Conservation (phyloP, 768 basidiomycete genomes). For the Psilocybe cubensis region DNA sequence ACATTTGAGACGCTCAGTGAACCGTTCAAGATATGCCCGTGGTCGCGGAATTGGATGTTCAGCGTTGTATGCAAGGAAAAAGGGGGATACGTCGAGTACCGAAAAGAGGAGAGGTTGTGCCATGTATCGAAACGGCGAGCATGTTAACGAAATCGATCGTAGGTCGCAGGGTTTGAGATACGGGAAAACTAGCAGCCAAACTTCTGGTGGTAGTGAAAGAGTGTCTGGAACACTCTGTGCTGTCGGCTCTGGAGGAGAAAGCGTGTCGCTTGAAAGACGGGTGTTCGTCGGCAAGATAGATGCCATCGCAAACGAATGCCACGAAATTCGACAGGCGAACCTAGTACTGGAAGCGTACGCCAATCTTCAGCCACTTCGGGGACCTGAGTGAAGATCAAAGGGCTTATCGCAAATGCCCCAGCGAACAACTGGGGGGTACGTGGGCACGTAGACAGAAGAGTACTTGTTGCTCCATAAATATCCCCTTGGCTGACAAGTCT, state of each 20-base stretch:
- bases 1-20: conserved; percentile 31
- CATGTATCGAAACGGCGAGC: conserved; percentile 33
- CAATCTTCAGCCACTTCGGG: not conserved
- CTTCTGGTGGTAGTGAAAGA: conserved; percentile 25
- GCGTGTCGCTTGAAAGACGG: not conserved
- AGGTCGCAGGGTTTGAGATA: conserved; percentile 32
- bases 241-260: not conserved
- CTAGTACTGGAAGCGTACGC: not conserved
- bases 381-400: not conserved
- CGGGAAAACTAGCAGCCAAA: conserved; percentile 38
- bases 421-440: not conserved
- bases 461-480: not conserved
- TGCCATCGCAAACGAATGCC: not conserved
- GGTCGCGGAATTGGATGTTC: conserved; percentile 30
- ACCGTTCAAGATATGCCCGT: conserved; percentile 32
- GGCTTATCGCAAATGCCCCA: not conserved
- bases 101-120: conserved; percentile 41
- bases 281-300: not conserved
- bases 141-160: conserved; percentile 32
- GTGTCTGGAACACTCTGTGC: not conserved
- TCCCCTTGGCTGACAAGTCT: conserved; percentile 1
- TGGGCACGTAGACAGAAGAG: not conserved
- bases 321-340: not conserved
- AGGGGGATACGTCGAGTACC: conserved; percentile 37
- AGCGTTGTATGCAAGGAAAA: conserved; percentile 33